Evolutionary conservation across 768 basidiomycete species (phyloP), one percentile per base, ranked within the genome.

Genomic region (Stropharia rugosoannulata): DNA sequence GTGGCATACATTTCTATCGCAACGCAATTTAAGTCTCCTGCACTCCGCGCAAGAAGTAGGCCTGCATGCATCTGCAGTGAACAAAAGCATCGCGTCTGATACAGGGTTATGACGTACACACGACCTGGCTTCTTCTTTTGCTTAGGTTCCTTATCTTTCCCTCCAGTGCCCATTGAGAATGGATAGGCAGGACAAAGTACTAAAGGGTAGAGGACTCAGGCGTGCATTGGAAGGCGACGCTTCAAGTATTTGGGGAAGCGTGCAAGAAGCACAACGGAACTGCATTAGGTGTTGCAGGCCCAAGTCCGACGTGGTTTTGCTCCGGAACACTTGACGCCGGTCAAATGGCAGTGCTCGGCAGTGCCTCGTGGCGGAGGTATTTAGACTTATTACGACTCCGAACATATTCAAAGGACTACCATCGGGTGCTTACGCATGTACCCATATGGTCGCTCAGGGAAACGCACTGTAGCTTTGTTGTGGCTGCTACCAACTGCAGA

Each of bases 21-120:
- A 89, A 32, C 80, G 77, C 41, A 89, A 73, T 66, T 89, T 87
- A 40, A 88, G 74, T 43, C 86, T 76, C 46, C 78, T 70, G 62
- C 80, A 81, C 66, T 82, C 80, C 15, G 77, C 77, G 61, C 80
- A 82, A 13, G 77, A 73, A 11, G 80, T 82, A 5, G 78, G 80
- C 19, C 78, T 80, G 49, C 27, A 41, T n/a, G 84, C 46, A 79
- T 82, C 61, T 76, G 75, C 60, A 39, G 55, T 57, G 49, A 54
- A 44, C 37, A 55, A 43, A 45, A 18, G 56, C 19, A 25, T 22
- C 27, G 46, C 22, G 39, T 29, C 18, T 9, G 39, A 25, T 19
- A 10, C n/a, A 29, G 19, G 42, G 36, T 32, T 59, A 48, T 51
- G 55, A 64, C 70, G 54, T 62, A 71, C 70, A 65, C 64, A 46